These are phyloP conservation scores for Debaryomyces singareniensis DNA, from an alignment of 1,139 yeast species.

Conservation along the genomic window DNA sequence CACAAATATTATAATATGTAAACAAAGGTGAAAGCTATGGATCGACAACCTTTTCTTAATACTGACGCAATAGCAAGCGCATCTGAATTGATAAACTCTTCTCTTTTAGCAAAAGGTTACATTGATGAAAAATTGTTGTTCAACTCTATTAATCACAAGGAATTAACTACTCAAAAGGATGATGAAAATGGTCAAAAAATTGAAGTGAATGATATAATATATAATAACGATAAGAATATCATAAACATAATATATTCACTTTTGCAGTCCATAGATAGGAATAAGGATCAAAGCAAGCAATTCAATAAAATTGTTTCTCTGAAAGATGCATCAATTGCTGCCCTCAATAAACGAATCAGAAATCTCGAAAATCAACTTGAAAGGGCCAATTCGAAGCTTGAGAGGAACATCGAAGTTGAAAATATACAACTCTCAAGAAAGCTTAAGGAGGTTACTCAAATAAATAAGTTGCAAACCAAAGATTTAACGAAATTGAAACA, in stretches of 20 bases:
- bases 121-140: constrained; percentile 27
- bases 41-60: constrained; percentile 13
- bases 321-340: constrained; percentile 25
- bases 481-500: constrained; percentile 24
- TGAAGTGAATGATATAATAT: constrained; percentile 24
- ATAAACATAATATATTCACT: constrained; percentile 39
- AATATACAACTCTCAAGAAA: constrained; percentile 14
- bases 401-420: constrained; percentile 13
- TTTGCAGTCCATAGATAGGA: constrained; percentile 32
- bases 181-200: constrained; percentile 6
- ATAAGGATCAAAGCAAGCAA: constrained; percentile 26
- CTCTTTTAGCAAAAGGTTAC: constrained; percentile 32
- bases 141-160: constrained; percentile 30
- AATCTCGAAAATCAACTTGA: constrained; percentile 15
- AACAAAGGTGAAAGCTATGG: constrained; percentile 2
- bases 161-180: constrained; percentile 14
- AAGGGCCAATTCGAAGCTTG: constrained; percentile 13
- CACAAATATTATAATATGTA: background rate
- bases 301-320: constrained; percentile 24
- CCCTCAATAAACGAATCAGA: constrained; percentile 18
- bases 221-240: constrained; percentile 36
- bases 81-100: constrained; percentile 32
- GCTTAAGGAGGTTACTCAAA: constrained; percentile 14
- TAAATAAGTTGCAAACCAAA: constrained; percentile 23
- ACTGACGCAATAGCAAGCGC: constrained; percentile 31